phyloP scores from a whole-genome alignment of 345 rosid genomes.

The Orychophragmus violaceus region DNA sequence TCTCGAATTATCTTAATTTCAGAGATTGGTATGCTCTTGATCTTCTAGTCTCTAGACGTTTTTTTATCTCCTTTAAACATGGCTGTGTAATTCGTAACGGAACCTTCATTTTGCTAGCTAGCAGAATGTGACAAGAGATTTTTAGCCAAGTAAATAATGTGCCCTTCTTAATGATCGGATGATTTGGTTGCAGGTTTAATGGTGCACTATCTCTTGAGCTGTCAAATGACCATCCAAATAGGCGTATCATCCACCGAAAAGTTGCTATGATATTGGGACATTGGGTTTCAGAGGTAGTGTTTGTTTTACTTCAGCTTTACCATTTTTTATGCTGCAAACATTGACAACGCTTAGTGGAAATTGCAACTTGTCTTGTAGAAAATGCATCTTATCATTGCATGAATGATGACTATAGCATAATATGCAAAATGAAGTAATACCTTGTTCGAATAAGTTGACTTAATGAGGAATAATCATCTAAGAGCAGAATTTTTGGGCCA shows the following conservation, averaged over 20 bases:
- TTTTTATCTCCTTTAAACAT: not conserved
- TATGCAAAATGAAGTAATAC: constrained; percentile 1
- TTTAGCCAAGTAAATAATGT: not conserved
- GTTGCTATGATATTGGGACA: constrained; percentile 94
- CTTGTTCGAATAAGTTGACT: constrained; percentile 2
- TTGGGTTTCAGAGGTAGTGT: constrained; percentile 95
- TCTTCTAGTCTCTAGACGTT: constrained; percentile 4
- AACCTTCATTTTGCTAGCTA: not conserved
- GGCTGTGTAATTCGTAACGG: not conserved
- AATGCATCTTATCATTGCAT: not conserved
- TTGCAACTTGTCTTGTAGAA: not conserved
- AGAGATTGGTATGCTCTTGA: constrained; percentile 66
- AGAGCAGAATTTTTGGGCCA: not conserved
- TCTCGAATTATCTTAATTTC: constrained; percentile 88
- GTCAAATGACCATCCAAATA: constrained; percentile 82
- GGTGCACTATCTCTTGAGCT: constrained; percentile 89
- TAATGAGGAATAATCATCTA: constrained; percentile 4
- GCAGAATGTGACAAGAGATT: not conserved
- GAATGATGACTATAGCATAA: not conserved
- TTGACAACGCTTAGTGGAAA: not conserved
- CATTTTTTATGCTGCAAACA: not conserved
- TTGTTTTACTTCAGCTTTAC: constrained; percentile 9
- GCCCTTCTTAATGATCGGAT: not conserved
- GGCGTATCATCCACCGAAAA: constrained; percentile 88
- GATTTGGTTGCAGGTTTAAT: constrained; percentile 63